Base-by-base conservation (phyloP, 1,139 yeast species). In the Zygoascus meyerae region DNA sequence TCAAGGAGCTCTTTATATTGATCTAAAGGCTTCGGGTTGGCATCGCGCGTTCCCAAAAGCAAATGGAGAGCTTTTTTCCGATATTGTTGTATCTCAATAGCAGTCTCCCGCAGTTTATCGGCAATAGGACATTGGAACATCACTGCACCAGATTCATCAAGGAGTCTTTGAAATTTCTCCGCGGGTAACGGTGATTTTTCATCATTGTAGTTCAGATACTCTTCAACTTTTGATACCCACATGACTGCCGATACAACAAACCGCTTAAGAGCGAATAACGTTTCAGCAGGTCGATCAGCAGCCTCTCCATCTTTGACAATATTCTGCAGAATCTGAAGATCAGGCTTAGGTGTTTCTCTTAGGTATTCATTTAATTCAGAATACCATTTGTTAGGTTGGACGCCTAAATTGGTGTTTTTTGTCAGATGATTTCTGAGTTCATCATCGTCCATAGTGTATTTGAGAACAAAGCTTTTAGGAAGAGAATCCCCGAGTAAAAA, bases 171-270 rank as follows among this genome's bases (percentile, higher is more conserved):
- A 32, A 74, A 57, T 16, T 58, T 55, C 5, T 55, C 58, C 2
- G 63, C 60, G 12, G 28, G 32, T 40, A 28, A 64, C 48, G 47
- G 68, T 58, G 48, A 45, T 52, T 43, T 48, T 54, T 57, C 60
- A 32, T 57, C 51, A 9, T 59, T 54, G 10, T 46, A 42, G 61
- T 61, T 47, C 43, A 82, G 59, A 15, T 81, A 61, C 3, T 66
- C 65, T 52, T 78, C 81, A 32, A 85, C 83, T 38, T 74, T 74
- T 16, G 77, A 82, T 18, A 75, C 70, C 73, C 85, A 80, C 4
- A 60, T 62, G 43, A 72, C 72, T 0, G 82, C 76, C 29, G 30
- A 38, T 2, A 66, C 65, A 30, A 81, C 67, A 54, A 78, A 76
- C 2, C 54, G 49, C 43, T 70, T 65, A 48, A 81, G 64, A 33